These are phyloP conservation scores for Colletotrichum nymphaeae DNA, from an alignment of 2,329 filamentous ascomycete genomes.

Conservation along the genomic window DNA sequence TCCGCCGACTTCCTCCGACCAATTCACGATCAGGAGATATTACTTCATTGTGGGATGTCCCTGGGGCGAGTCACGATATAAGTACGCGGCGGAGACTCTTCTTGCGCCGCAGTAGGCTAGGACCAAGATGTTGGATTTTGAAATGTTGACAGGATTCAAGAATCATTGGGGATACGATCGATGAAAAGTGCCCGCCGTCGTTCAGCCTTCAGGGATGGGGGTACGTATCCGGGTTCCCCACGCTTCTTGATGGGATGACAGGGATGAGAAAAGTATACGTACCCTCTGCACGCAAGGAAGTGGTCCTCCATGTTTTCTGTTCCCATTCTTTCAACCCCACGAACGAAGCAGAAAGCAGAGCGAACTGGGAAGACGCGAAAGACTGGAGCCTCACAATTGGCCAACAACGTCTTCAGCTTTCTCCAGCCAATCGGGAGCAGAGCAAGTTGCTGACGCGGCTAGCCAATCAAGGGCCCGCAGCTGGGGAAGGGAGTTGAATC, in stretches of 20 bases:
- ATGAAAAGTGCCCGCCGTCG: background rate
- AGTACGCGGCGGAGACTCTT: background rate
- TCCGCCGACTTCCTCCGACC: background rate
- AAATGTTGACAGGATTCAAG: slow-evolving; percentile 7
- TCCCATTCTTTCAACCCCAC: slow-evolving; percentile 15
- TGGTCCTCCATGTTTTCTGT: background rate
- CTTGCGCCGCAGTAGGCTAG: slow-evolving; percentile 3
- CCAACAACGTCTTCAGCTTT: background rate
- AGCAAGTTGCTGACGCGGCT: slow-evolving; percentile 19
- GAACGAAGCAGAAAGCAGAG: slow-evolving; percentile 15
- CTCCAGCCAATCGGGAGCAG: slow-evolving; percentile 28
- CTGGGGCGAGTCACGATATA: slow-evolving; percentile 10
- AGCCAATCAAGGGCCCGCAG: slow-evolving; percentile 19
- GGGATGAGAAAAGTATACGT: slow-evolving; percentile 3
- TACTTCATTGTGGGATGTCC: slow-evolving; percentile 6
- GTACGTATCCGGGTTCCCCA: slow-evolving; percentile 33
- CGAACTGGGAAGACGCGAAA: background rate
- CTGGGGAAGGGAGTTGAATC: slow-evolving; percentile 24
- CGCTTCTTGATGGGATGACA: background rate
- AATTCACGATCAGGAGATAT: slow-evolving; percentile 23
- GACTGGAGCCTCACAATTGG: slow-evolving; percentile 19
- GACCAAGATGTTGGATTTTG: slow-evolving; percentile 6
- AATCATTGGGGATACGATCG: slow-evolving; percentile 11
- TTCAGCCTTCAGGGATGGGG: background rate
- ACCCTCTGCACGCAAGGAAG: slow-evolving; percentile 10